Conservation (phyloP, 2,329 filamentous ascomycete species). For the Beauveria sp. region DNA sequence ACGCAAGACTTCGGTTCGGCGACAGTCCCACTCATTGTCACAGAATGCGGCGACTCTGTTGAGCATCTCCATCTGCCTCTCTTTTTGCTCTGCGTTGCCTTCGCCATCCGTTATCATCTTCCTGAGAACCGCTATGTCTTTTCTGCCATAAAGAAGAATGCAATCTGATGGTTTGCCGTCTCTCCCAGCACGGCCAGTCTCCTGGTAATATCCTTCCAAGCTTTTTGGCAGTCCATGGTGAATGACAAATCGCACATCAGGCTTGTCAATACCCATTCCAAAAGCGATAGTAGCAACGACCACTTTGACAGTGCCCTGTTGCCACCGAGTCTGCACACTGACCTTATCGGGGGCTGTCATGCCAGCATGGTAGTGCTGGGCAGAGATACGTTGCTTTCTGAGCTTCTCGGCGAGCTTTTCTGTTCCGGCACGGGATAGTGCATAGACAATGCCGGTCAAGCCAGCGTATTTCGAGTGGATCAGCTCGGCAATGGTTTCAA, state of each 20-base stretch:
- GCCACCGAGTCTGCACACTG: constrained; percentile 73
- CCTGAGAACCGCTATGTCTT: constrained; percentile 64
- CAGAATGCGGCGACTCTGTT: constrained; percentile 79
- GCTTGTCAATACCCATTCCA: constrained; percentile 99
- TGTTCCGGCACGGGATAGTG: constrained; percentile 74
- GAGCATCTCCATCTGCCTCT: constrained; percentile 78
- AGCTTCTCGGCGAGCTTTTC: constrained; percentile 72
- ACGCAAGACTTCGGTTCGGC: constrained; percentile 77
- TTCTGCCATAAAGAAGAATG: constrained; percentile 81
- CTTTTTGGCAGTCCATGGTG: constrained; percentile 92
- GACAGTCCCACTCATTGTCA: constrained; percentile 81
- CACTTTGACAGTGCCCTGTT: constrained; percentile 69
- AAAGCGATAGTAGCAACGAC: constrained; percentile 98
- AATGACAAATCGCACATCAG: constrained; percentile 92
- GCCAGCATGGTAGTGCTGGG: constrained; percentile 79
- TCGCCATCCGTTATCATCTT: constrained; percentile 80
- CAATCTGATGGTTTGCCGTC: constrained; percentile 84
- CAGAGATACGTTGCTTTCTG: constrained; percentile 56
- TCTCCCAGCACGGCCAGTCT: constrained; percentile 88
- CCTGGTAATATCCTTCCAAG: constrained; percentile 95
- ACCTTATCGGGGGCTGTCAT: constrained; percentile 63
- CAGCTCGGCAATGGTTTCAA: constrained; percentile 48
- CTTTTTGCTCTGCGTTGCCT: constrained; percentile 69
- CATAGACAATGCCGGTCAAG: constrained; percentile 88
- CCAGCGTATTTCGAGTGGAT: constrained; percentile 64